A percentile compares a stretch with the other conserved stretches of the same genome.
These are phyloP conservation scores for Apostasia ramifera DNA, from an alignment of 106 monocot genomes.

Conservation along the genomic window DNA sequence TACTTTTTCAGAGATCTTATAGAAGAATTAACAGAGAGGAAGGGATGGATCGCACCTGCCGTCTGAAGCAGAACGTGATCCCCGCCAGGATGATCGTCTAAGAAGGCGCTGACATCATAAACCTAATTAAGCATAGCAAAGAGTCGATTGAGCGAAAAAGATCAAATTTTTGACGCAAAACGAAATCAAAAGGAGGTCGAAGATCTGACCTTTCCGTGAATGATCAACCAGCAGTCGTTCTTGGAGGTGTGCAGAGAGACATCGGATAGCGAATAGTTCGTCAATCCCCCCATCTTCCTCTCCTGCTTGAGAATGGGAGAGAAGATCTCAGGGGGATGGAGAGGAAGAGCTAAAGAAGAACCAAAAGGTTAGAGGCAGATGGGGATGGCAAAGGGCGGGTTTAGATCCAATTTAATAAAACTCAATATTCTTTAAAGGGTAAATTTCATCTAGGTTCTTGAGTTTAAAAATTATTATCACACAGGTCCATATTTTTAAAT, in stretches of 20 bases:
- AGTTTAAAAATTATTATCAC: no score
- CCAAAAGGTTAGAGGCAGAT: neutral
- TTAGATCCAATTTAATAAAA: no score
- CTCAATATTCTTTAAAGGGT: no score
- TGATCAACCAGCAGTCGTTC: conserved; percentile 8
- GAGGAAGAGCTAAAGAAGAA: neutral
- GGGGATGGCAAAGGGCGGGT: no score
- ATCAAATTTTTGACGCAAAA: neutral
- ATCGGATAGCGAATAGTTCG: neutral
- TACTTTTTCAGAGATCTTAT: no score
- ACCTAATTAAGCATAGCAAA: neutral
- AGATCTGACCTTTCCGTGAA: conserved; percentile 1
- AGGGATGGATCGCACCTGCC: conserved; percentile 6
- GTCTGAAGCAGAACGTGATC: conserved; percentile 6
- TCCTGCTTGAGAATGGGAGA: no score
- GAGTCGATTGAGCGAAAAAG: neutral
- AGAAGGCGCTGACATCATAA: conserved; percentile 8
- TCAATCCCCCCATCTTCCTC: neutral
- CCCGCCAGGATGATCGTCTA: conserved; percentile 8
- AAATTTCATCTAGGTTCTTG: no score
- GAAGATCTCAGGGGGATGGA: neutral
- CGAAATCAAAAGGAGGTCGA: neutral
- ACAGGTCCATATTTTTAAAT: no score
- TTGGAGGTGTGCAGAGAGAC: conserved; percentile 2
- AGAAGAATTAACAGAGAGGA: neutral